Evolutionary conservation across 202 grass and related monocot genomes (phyloP), one percentile per base, ranked within the genome.

Genomic region (Elaeis oleifera): DNA sequence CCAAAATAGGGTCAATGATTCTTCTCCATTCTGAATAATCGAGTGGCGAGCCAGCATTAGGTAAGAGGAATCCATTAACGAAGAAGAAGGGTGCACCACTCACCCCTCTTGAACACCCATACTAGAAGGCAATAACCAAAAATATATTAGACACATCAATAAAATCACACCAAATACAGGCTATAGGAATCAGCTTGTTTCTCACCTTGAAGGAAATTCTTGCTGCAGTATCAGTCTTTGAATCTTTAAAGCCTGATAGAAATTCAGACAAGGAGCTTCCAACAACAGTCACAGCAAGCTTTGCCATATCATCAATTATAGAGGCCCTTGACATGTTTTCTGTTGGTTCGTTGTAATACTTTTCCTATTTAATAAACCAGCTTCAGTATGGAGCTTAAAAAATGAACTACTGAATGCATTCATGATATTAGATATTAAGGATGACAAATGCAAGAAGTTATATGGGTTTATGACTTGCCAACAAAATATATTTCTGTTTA

Each of bases 41-140:
- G 49, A 97, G 65, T 50, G 88, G 76, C 5, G 92, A 97, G 5
- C 92, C 92, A 18, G 64, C 82, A 62, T 68, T 81, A 53, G 87
- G 84, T 69, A 81, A 64, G 7, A 91, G 60, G 72, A 97, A 97
- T n/a, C 92, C 92, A 51, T 97, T 97, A 51, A 96, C 87, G 52
- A 86, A 96, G 71, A 96, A 96, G 80, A 81, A 96, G 0, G 87
- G 92, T 2, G 88, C 88, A 15, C 84, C 88, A 3, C 28, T 52
- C 3, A 97, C 92, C 7, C 87, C 92, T 66, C 84, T 75, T 14
- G 82, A 79, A 75, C 92, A 89, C 58, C 92, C 92, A 19, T 97
- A 97, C 92, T 97, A 71, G 16, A 39, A 22, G 79, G 16, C 55
- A 66, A 11, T 18, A 67, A 60, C 8, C 5, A 20, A 26, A 11